phyloP scores from a whole-genome alignment of 805 yeast species.

The Priceomyces haplophilus region DNA sequence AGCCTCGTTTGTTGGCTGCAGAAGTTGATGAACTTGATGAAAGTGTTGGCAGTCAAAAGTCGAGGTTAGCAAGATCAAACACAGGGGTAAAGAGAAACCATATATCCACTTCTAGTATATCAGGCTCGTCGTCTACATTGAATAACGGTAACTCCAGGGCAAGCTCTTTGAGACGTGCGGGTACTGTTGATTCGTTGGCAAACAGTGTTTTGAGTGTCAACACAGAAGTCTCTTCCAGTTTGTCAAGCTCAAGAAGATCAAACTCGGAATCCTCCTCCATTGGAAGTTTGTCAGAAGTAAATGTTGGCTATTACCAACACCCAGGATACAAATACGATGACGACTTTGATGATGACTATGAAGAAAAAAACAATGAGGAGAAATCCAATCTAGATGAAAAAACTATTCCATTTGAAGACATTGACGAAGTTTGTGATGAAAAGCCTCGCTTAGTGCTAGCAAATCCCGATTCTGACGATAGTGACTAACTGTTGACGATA shows the following conservation, averaged over 20 bases:
- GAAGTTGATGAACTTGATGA: slow-evolving; percentile 68
- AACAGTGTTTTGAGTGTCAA: slow-evolving; percentile 18
- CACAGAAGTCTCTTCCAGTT: slow-evolving; percentile 13
- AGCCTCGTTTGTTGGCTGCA: slow-evolving; percentile 67
- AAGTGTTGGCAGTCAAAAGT: slow-evolving; percentile 7
- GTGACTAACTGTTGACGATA: no score
- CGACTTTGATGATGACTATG: slow-evolving; percentile 20
- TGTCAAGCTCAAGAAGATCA: slow-evolving; percentile 15
- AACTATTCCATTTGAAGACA: slow-evolving; percentile 11
- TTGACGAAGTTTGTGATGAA: slow-evolving; percentile 28
- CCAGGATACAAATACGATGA: slow-evolving; percentile 33
- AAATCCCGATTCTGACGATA: slow-evolving; percentile 44
- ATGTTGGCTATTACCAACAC: slow-evolving; percentile 37
- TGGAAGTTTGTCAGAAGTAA: slow-evolving; percentile 27
- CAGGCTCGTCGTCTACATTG: slow-evolving; percentile 10
- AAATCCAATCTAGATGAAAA: not conserved
- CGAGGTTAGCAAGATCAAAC: slow-evolving; percentile 8
- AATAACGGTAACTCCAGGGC: slow-evolving; percentile 16
- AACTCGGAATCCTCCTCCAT: slow-evolving; percentile 25
- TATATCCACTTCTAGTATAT: slow-evolving; percentile 14
- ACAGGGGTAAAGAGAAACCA: slow-evolving; percentile 7
- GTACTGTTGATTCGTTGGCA: slow-evolving; percentile 25
- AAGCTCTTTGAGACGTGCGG: slow-evolving; percentile 29
- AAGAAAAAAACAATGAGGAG: slow-evolving; percentile 9
- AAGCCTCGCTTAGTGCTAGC: slow-evolving; percentile 51